phyloP scores from a whole-genome alignment of 164 flowering plant genomes.

The Sedum album region DNA sequence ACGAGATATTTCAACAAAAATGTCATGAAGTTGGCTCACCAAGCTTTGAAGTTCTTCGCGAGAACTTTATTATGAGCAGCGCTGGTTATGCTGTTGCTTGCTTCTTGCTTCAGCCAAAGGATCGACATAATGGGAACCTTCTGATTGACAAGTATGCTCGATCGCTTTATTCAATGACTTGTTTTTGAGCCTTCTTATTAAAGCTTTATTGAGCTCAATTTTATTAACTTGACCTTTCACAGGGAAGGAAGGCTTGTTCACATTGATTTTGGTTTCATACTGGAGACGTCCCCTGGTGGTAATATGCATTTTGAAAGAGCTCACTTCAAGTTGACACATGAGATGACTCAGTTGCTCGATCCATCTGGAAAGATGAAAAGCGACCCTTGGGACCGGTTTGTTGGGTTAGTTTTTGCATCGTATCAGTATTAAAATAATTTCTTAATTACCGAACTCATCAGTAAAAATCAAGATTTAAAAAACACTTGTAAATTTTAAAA shows the following conservation, averaged over 20 bases:
- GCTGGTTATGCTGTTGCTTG: slow-evolving; percentile 99
- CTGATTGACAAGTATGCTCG: slow-evolving; percentile 75
- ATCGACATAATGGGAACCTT: slow-evolving; percentile 97
- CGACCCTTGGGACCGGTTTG: slow-evolving; percentile 79
- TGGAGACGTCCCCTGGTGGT: slow-evolving; percentile 97
- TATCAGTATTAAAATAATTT: too few relatives aligned
- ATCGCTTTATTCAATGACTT: neutral
- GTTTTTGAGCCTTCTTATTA: too few relatives aligned
- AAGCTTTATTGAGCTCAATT: too few relatives aligned
- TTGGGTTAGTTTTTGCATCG: too few relatives aligned
- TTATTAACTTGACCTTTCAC: too few relatives aligned
- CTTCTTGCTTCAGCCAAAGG: slow-evolving; percentile 95
- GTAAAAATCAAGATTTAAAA: too few relatives aligned
- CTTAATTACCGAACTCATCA: too few relatives aligned
- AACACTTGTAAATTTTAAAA: too few relatives aligned
- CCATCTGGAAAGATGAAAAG: slow-evolving; percentile 99
- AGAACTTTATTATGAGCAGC: slow-evolving; percentile 88
- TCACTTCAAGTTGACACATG: slow-evolving; percentile 96
- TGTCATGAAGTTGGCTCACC: slow-evolving; percentile 88
- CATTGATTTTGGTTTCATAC: slow-evolving; percentile 96
- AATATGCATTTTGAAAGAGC: slow-evolving; percentile 99
- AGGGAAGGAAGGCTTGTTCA: slow-evolving; percentile 83
- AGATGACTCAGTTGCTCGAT: slow-evolving; percentile 96
- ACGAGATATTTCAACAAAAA: slow-evolving; percentile 95
- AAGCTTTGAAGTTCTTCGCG: slow-evolving; percentile 87